Percentiles rank a stretch among this genome's conserved stretches.
phyloP scores from a whole-genome alignment of 352 stramenopile species.

The Aphanomyces stellatus region DNA sequence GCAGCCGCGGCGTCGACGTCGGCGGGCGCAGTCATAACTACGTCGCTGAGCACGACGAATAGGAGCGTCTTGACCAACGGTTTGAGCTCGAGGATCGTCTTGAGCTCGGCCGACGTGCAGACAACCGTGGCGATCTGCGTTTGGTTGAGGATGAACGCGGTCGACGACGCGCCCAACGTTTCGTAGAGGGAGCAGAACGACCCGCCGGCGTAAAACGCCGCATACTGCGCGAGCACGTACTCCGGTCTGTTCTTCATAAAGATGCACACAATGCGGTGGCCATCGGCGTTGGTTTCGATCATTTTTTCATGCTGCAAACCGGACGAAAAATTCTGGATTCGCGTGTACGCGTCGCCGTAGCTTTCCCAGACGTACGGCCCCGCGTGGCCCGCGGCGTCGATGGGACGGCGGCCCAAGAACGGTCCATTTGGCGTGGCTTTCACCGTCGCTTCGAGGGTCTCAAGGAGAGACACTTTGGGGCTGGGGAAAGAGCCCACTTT shows the following conservation, averaged over 20 bases:
- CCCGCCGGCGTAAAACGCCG: conserved; percentile 54
- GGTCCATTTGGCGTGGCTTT: conserved; percentile 22
- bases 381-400: conserved; percentile 29
- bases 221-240: conserved; percentile 82
- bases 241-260: conserved; percentile 88
- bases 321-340: conserved; percentile 28
- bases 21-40: not conserved
- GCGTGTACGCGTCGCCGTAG: conserved; percentile 33
- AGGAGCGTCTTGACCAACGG: not conserved
- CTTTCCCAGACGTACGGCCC: conserved; percentile 48
- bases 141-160: conserved; percentile 20
- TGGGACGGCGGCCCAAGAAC: conserved; percentile 48
- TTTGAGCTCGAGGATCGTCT: conserved; percentile 12
- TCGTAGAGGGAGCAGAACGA: conserved; percentile 72
- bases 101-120: conserved; percentile 20
- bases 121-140: conserved; percentile 23
- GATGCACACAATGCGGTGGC: conserved; percentile 51
- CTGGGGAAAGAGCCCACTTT: conserved; percentile 12
- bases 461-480: conserved; percentile 23
- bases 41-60: conserved; percentile 4
- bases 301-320: conserved; percentile 30
- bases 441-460: conserved; percentile 24
- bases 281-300: conserved; percentile 25
- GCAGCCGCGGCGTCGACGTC: not conserved
- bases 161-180: conserved; percentile 23